A percentile compares a stretch with the other conserved stretches of the same genome.
Evolutionary conservation across 2,329 filamentous ascomycete genomes (phyloP).

Genomic region (Alternaria alternata): DNA sequence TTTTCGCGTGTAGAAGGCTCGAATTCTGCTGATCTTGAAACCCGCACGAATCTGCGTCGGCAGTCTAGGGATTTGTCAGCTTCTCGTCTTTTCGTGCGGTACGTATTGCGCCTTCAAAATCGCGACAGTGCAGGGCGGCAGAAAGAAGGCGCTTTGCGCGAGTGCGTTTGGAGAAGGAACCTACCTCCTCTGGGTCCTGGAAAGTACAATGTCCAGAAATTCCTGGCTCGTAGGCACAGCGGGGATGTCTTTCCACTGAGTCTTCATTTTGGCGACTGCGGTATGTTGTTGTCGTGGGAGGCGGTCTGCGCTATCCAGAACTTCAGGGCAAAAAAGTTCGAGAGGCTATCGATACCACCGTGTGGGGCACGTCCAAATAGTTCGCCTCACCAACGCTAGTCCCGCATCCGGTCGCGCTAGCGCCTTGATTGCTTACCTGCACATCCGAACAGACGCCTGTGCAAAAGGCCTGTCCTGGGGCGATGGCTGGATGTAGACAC

Average conservation of each 20-base stretch:
- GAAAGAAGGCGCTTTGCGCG: constrained; percentile 10
- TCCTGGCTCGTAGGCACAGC: constrained; percentile 92
- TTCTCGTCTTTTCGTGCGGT: not conserved
- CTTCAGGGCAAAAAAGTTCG: constrained; percentile 26
- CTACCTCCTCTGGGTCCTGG: constrained; percentile 59
- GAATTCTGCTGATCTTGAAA: constrained; percentile 94
- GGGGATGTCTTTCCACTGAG: constrained; percentile 70
- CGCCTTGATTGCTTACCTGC: not conserved
- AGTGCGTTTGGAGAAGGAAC: constrained; percentile 2
- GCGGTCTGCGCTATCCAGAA: constrained; percentile 24
- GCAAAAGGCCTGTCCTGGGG: not conserved
- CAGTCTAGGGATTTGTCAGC: constrained; percentile 61
- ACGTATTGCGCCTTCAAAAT: constrained; percentile 71
- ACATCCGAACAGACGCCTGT: not conserved
- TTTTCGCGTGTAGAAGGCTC: constrained; percentile 96
- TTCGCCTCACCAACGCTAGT: constrained; percentile 19
- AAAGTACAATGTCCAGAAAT: constrained; percentile 97
- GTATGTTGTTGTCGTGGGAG: constrained; percentile 20
- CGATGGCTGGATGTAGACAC: not conserved
- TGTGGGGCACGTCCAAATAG: constrained; percentile 8
- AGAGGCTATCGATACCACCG: constrained; percentile 21
- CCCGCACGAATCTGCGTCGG: constrained; percentile 95
- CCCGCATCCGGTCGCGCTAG: constrained; percentile 4
- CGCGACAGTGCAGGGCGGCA: constrained; percentile 26
- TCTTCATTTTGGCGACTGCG: constrained; percentile 46